Conservation (phyloP, 148 eudicot species). For the Cornus florida region DNA sequence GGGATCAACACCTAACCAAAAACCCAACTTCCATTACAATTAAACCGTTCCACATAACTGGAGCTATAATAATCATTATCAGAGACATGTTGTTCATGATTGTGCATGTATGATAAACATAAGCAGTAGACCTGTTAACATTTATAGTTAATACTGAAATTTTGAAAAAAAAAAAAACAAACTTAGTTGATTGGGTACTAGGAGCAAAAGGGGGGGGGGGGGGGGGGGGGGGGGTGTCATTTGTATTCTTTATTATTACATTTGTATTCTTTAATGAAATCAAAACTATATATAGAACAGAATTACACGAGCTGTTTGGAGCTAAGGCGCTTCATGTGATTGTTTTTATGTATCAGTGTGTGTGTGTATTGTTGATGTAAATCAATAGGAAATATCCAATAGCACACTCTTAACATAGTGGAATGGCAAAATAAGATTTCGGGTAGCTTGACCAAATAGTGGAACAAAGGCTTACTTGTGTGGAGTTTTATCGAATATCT, state of each 20-base stretch:
- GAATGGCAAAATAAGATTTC: too few species aligned
- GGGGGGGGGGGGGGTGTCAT: too few species aligned
- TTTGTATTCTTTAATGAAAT: not conserved
- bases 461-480: too few species aligned
- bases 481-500: not conserved
- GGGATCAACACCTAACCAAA: slow-evolving; percentile 72
- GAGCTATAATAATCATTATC: not conserved
- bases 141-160: not conserved
- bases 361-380: not conserved
- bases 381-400: too few species aligned
- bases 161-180: not conserved
- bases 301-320: not conserved
- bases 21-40: slow-evolving; percentile 17
- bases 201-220: not conserved
- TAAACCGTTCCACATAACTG: slow-evolving; percentile 3
- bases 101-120: not conserved
- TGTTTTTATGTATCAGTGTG: not conserved
- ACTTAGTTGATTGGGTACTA: not conserved
- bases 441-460: too few species aligned
- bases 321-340: not conserved
- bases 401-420: too few species aligned
- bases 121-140: not conserved
- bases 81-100: not conserved
- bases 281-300: not conserved
- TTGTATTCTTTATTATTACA: not conserved